These are phyloP conservation scores for Paramecium bursaria DNA, from an alignment of 73 alveolate genomes.

Conservation along the genomic window DNA sequence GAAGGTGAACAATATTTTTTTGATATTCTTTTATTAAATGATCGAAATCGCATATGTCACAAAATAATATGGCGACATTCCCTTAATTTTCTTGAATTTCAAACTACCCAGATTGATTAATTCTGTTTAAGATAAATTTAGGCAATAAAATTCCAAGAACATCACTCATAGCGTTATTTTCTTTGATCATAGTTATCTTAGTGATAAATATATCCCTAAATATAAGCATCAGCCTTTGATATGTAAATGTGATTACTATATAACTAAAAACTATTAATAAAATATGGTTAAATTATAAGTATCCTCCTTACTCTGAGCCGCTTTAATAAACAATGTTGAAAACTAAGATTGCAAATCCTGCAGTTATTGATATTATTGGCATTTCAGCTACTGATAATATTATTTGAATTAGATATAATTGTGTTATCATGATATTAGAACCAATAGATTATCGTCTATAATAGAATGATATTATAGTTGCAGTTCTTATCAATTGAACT, in stretches of 20 bases:
- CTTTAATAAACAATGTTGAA: no score
- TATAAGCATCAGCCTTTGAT: slow-evolving; percentile 4
- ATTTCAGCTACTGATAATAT: no score
- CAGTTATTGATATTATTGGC: no score
- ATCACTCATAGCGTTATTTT: slow-evolving; percentile 46
- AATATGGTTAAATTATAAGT: no score
- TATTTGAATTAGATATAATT: no score
- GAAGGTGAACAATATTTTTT: slow-evolving; percentile 72
- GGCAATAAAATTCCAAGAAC: slow-evolving; percentile 62
- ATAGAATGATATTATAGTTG: neutral
- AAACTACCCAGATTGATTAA: slow-evolving; percentile 74
- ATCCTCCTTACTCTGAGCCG: no score
- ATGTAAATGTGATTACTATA: neutral
- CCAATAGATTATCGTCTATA: no score
- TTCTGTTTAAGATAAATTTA: slow-evolving; percentile 62
- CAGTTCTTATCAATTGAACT: neutral
- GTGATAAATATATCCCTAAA: slow-evolving; percentile 32
- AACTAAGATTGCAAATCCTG: no score
- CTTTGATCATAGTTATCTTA: slow-evolving; percentile 48
- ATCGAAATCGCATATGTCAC: slow-evolving; percentile 85
- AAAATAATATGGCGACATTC: slow-evolving; percentile 80
- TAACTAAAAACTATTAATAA: no score
- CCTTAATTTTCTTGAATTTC: slow-evolving; percentile 84
- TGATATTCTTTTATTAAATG: slow-evolving; percentile 37
- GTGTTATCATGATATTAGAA: no score